Percentiles rank a stretch among this genome's conserved stretches.
Conservation (phyloP, 495 filamentous ascomycete genomes). For the Aspergillus campestris region DNA sequence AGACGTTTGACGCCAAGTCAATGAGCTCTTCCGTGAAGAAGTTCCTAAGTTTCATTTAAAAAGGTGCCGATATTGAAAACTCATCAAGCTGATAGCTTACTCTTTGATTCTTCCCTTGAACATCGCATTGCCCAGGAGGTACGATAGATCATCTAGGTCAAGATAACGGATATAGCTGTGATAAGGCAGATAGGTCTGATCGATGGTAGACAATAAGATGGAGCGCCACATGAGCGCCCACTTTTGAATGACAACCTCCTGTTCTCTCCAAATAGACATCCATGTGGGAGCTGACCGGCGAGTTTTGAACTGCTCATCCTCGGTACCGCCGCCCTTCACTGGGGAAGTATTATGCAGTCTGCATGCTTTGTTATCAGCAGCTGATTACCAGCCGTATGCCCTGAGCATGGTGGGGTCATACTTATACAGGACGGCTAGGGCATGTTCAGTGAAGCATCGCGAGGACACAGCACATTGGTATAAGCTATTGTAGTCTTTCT, state of each 20-base stretch:
- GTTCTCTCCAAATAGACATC: conserved; percentile 3
- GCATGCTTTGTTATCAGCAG: neutral
- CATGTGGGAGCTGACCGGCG: conserved; percentile 9
- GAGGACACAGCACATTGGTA: conserved; percentile 21
- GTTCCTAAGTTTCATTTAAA: conserved; percentile 13
- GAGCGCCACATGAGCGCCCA: conserved; percentile 62
- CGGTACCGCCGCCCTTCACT: conserved; percentile 26
- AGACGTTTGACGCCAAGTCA: conserved; percentile 17
- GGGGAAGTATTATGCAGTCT: conserved; percentile 34
- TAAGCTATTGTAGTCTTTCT: conserved; percentile 21
- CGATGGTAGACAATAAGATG: conserved; percentile 57
- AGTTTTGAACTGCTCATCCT: conserved; percentile 26
- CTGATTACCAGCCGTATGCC: neutral
- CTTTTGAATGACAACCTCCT: conserved; percentile 24
- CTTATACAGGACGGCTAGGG: conserved; percentile 58
- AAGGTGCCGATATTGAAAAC: neutral
- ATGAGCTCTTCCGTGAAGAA: conserved; percentile 46
- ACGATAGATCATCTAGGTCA: conserved; percentile 49
- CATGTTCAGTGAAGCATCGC: conserved; percentile 40
- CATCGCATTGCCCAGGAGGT: conserved; percentile 46
- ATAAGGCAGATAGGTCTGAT: conserved; percentile 58
- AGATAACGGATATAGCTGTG: conserved; percentile 57
- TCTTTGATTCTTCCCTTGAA: conserved; percentile 30
- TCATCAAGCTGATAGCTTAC: conserved; percentile 14
- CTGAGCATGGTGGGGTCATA: conserved; percentile 13